Base-by-base conservation (phyloP, 2,329 filamentous ascomycete genomes). In the Pyricularia sp. region DNA sequence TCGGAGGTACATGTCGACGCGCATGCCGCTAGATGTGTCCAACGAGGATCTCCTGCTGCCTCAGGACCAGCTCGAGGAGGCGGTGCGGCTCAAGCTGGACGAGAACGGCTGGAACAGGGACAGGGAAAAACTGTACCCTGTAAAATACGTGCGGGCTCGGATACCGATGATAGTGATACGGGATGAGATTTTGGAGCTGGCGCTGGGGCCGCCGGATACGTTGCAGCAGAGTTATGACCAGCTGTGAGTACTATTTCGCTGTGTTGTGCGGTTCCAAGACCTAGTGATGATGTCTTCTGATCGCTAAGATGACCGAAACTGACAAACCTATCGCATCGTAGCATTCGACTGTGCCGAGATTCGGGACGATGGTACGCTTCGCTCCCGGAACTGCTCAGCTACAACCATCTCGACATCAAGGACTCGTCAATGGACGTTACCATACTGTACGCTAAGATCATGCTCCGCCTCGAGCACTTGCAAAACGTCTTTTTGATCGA, bases 401-500 rank as follows among this genome's bases (percentile, higher is more conserved):
- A 79, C 23, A 77, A 78, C 2, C 74, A 79, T 0, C 74, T 78
- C 6, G 78, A 81, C 2, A 68, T 85, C 1, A 76, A 79, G 12
- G 73, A 79, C 9, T 74, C 73, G 0, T 73, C 75, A 0, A 58
- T 76, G 0, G 71, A 77, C 4, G 70, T 77, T 0, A 71, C 76
- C 0, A 73, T 75, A 0, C 70, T 84, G 0, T 84, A 83, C 67
- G 77, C 78, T 5, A 77, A 83, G 2, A 79, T 85, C 17, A 74
- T 87, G 1, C 75, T 85, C 0, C 78, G 79, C 2, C 78, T 87
- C 2, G 80, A 83, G 26, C 81, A 85, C 64, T 75, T 87, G 0
- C 83, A 88, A 61, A 88, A 88, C 58, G 77, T 85, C 2, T 88
- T 90, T 69, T 81, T 89, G 11, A 77, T 88, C 6, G 84, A 89